phyloP scores from a whole-genome alignment of 2,329 filamentous ascomycete species.

The Aureobasidium melanogenum region DNA sequence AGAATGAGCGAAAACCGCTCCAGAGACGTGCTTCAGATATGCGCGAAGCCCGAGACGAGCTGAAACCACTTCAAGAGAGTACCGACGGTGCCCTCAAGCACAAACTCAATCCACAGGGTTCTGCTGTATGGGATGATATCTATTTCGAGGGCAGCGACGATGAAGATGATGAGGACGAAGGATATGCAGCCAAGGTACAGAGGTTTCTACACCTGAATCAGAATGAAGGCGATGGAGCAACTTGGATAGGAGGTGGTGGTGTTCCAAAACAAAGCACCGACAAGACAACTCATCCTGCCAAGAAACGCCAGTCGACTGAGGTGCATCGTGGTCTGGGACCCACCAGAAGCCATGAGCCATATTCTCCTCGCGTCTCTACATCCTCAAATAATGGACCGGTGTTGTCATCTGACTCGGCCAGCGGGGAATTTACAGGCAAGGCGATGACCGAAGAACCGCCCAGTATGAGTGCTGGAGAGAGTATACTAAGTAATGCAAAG shows the following conservation, averaged over 20 bases:
- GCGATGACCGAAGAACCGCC: slow-evolving; percentile 7
- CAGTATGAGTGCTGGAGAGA: slow-evolving; percentile 19
- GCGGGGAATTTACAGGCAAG: slow-evolving; percentile 6
- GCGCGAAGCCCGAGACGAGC: slow-evolving; percentile 36
- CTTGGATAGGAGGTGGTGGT: background rate
- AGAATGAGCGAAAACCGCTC: slow-evolving; percentile 29
- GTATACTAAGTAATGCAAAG: slow-evolving; percentile 16
- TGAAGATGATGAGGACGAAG: slow-evolving; percentile 37
- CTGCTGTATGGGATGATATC: slow-evolving; percentile 40
- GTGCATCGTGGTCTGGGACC: slow-evolving; percentile 14
- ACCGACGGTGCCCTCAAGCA: slow-evolving; percentile 19
- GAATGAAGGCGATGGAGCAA: background rate
- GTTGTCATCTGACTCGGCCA: slow-evolving; percentile 16
- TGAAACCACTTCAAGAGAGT: slow-evolving; percentile 28
- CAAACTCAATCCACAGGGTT: slow-evolving; percentile 27
- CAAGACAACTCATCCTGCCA: background rate
- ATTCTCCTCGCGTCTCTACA: slow-evolving; percentile 21
- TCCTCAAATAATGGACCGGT: slow-evolving; percentile 13
- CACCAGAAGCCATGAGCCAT: slow-evolving; percentile 13
- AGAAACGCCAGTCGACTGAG: slow-evolving; percentile 21
- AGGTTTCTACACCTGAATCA: background rate
- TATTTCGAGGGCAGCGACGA: slow-evolving; percentile 39
- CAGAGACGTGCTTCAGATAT: slow-evolving; percentile 39
- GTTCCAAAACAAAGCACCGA: background rate
- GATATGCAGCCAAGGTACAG: slow-evolving; percentile 22